Evolutionary conservation across 139 green algal species (phyloP), one percentile per base, ranked within the genome.

Genomic region (Edaphochlamys debaryana): DNA sequence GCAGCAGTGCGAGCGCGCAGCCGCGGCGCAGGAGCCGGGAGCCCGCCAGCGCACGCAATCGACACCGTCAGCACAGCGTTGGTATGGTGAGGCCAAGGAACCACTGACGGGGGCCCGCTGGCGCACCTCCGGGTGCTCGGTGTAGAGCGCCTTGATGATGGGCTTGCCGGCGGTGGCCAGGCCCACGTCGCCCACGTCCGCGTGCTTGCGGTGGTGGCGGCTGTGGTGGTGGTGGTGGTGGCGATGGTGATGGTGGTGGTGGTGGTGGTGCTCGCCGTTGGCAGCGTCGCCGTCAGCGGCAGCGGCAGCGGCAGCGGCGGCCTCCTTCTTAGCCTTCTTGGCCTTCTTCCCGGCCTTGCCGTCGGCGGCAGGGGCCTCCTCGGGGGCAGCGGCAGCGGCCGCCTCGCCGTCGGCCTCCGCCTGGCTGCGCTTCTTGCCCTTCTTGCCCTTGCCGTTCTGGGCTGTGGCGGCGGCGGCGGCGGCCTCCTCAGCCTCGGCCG

Each of bases 121-220:
- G n/a, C n/a, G n/a, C n/a, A n/a, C n/a, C 2, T 90, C 89, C 2
- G 89, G 37, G 71, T 92, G 82, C 82, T 95, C 86, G 29, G 67
- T 87, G 84, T 96, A 96, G 50, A 94, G 79, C 25, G 70, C 64
- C 87, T 94, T 94, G 22, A 92, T n/a, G 63, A 96, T 86, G 7
- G 84, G 67, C 30, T 90, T 89, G 29, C 82, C 72, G n/a, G 25
- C 72, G 34, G 73, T 41, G 17, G 93, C 92, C 30, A 95, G 80
- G 23, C 79, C 38, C 9, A 73, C 78, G 84, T 94, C 87, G 41
- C 94, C 94, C 2, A 96, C 93, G 29, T 67, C 50, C 42, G 64
- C 56, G 50, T 85, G 79, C 67, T 79, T 69, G 66, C 67, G 32
- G 37, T 84, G 78, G 67, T 85, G 74, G 42, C 56, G 64, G 66